Conservation (phyloP, 495 filamentous ascomycete species). For the Elasticomyces elasticus region DNA sequence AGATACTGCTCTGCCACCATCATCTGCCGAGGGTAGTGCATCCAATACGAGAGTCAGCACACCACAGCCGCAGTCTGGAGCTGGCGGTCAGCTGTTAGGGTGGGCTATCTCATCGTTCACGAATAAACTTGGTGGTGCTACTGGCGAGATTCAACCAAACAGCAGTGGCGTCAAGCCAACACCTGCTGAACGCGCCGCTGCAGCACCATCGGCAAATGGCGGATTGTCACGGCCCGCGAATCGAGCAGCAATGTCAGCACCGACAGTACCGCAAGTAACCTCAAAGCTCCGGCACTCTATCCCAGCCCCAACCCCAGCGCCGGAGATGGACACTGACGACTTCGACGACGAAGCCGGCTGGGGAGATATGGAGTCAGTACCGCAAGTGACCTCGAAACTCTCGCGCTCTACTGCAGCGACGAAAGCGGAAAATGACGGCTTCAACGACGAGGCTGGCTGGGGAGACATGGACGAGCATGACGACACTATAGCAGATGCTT, state of each 20-base stretch:
- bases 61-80: conserved; percentile 53
- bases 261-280: conserved; percentile 19
- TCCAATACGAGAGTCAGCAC: conserved; percentile 61
- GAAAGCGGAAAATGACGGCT: conserved; percentile 33
- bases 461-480: conserved; percentile 33
- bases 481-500: conserved; percentile 31
- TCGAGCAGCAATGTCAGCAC: conserved; percentile 7
- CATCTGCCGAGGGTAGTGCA: conserved; percentile 31
- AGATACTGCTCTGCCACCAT: conserved; percentile 58
- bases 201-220: conserved; percentile 12
- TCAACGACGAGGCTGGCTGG: conserved; percentile 34
- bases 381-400: conserved; percentile 5
- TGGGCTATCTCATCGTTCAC: conserved; percentile 99
- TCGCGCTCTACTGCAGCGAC: neutral
- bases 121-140: conserved; percentile 74
- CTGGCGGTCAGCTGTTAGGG: conserved; percentile 57
- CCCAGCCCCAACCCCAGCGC: conserved; percentile 1
- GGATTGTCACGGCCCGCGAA: neutral
- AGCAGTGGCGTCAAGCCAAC: conserved; percentile 18
- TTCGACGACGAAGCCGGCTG: conserved; percentile 35
- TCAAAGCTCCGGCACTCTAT: neutral
- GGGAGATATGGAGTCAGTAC: conserved; percentile 33
- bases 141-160: conserved; percentile 64
- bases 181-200: conserved; percentile 14
- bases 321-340: conserved; percentile 32